A percentile compares a stretch with the other conserved stretches of the same genome.
Conservation (phyloP, 2,329 filamentous ascomycete species). For the Calonectria pseudoturangicola region DNA sequence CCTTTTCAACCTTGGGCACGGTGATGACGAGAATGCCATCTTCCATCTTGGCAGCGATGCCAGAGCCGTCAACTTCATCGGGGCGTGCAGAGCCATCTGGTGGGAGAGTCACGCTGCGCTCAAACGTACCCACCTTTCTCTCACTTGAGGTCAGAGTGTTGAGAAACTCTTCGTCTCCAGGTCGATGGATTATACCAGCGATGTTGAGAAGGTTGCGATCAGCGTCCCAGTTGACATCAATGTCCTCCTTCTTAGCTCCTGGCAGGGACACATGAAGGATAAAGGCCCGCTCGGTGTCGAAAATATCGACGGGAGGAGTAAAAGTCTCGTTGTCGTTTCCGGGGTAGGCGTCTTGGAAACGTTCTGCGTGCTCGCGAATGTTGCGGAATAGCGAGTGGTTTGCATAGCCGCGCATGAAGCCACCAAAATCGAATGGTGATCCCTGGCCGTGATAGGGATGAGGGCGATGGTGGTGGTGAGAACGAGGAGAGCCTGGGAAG, state of each 20-base stretch:
- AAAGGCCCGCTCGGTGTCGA: conserved; percentile 79
- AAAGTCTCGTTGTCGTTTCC: conserved; percentile 65
- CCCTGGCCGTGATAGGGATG: conserved; percentile 42
- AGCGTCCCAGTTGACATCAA: conserved; percentile 85
- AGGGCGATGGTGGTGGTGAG: conserved; percentile 33
- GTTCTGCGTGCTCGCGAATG: conserved; percentile 63
- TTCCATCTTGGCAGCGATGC: conserved; percentile 84
- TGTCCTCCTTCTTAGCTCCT: conserved; percentile 86
- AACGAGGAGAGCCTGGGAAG: conserved; percentile 48
- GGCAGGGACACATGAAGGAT: conserved; percentile 85
- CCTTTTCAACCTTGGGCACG: conserved; percentile 83
- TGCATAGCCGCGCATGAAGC: conserved; percentile 63
- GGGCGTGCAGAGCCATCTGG: conserved; percentile 64
- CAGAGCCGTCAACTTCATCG: conserved; percentile 78
- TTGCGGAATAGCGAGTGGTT: conserved; percentile 65
- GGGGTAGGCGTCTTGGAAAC: conserved; percentile 44
- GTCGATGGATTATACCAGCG: conserved; percentile 83
- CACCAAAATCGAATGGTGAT: conserved; percentile 61
- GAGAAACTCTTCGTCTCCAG: conserved; percentile 81
- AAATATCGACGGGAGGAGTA: conserved; percentile 82
- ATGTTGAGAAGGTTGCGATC: conserved; percentile 80
- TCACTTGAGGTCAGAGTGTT: conserved; percentile 78
- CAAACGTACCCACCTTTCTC: conserved; percentile 84
- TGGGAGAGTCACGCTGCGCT: conserved; percentile 80
- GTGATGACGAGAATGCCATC: conserved; percentile 85